Conservation (phyloP, 768 basidiomycete genomes). For the Paxillus rubicundulus region DNA sequence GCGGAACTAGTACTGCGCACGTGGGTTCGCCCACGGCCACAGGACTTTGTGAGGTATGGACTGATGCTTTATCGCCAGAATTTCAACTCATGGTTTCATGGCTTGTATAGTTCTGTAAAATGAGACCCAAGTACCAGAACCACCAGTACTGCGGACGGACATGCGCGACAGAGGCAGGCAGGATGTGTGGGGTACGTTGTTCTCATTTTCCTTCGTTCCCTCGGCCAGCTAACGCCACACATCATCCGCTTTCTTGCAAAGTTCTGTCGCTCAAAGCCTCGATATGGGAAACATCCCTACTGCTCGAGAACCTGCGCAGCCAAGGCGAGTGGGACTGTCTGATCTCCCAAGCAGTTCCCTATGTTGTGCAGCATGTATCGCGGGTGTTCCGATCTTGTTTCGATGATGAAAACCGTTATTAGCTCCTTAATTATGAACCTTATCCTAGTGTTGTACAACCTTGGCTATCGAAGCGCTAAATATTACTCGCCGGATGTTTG, state of each 20-base stretch:
- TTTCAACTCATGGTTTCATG: conserved; percentile 7
- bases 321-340: conserved; percentile 19
- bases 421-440: conserved; percentile 20
- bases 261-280: conserved; percentile 32
- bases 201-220: neutral
- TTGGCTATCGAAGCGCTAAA: neutral
- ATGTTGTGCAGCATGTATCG: neutral
- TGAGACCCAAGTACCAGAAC: conserved; percentile 56
- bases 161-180: conserved; percentile 49
- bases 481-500: neutral
- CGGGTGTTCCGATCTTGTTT: neutral
- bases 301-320: conserved; percentile 33
- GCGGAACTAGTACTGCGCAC: conserved; percentile 1
- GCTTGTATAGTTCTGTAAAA: conserved; percentile 47
- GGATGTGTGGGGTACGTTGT: conserved; percentile 29
- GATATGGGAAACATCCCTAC: conserved; percentile 33
- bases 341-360: neutral
- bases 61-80: neutral
- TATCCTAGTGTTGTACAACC: conserved; percentile 17
- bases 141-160: conserved; percentile 66
- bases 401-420: neutral
- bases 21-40: conserved; percentile 5
- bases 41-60: conserved; percentile 31
- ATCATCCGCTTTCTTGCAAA: conserved; percentile 1
- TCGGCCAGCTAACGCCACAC: conserved; percentile 6